Conservation (phyloP, 2,329 filamentous ascomycete species). For the Phoma sp. region DNA sequence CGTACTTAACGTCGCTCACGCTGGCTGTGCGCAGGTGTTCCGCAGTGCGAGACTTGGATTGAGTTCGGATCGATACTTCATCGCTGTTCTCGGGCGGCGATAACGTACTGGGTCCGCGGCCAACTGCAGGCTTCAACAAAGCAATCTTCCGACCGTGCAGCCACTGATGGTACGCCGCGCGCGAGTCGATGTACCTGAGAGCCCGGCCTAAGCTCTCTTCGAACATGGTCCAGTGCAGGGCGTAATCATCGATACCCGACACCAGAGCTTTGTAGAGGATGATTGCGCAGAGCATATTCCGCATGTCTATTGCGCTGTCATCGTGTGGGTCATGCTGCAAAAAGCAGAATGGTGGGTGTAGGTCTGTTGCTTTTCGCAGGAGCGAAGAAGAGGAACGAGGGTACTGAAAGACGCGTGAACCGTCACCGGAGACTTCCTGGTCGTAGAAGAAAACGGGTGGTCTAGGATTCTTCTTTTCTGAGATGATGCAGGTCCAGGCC, state of each 20-base stretch:
- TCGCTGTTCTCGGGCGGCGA: not conserved
- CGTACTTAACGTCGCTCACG: not conserved
- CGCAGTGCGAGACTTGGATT: not conserved
- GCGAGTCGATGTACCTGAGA: conserved; percentile 7
- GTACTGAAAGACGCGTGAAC: not conserved
- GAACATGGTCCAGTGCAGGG: conserved; percentile 14
- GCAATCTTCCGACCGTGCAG: not conserved
- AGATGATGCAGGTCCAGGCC: conserved; percentile 5
- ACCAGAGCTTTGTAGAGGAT: conserved; percentile 15
- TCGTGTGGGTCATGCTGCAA: conserved; percentile 13
- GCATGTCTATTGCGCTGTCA: not conserved
- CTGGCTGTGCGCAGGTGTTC: not conserved
- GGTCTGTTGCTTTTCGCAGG: conserved; percentile 11
- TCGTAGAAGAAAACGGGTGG: conserved; percentile 9
- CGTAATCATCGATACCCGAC: conserved; percentile 4
- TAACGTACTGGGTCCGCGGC: no score
- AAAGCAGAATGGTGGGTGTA: conserved; percentile 21
- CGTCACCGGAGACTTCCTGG: not conserved
- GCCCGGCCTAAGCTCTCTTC: conserved; percentile 8
- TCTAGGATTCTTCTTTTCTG: not conserved
- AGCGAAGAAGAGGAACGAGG: conserved; percentile 18
- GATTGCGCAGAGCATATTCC: conserved; percentile 20
- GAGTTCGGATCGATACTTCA: not conserved
- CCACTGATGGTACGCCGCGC: conserved; percentile 14
- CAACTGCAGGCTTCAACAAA: not conserved